Conservation (phyloP, 2,329 filamentous ascomycete genomes). For the Xylaria sp. region DNA sequence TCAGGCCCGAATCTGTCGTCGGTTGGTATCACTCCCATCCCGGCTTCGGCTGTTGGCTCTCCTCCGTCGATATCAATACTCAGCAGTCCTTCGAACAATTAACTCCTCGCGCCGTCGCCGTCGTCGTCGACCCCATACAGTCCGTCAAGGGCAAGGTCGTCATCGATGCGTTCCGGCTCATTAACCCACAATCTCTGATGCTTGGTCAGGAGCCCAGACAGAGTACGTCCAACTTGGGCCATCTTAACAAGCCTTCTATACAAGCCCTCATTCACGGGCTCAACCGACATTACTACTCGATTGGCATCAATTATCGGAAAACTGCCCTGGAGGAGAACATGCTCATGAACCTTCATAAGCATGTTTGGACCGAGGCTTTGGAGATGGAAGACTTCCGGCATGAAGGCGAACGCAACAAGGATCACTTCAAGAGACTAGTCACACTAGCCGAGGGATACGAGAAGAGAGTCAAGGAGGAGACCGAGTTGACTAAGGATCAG, state of each 20-base stretch:
- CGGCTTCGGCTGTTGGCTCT: slow-evolving; percentile 98
- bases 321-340: slow-evolving; percentile 98
- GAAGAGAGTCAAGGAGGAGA: slow-evolving; percentile 99
- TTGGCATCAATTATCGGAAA: slow-evolving; percentile 98
- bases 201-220: slow-evolving; percentile 97
- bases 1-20: slow-evolving; percentile 92
- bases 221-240: slow-evolving; percentile 96
- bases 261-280: slow-evolving; percentile 98
- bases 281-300: slow-evolving; percentile 99
- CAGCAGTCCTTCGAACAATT: slow-evolving; percentile 99
- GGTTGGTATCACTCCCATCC: slow-evolving; percentile 99
- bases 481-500: slow-evolving; percentile 95
- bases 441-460: slow-evolving; percentile 94
- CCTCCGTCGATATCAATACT: slow-evolving; percentile 98
- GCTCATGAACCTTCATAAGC: slow-evolving; percentile 99
- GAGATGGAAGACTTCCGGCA: slow-evolving; percentile 95
- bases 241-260: slow-evolving; percentile 99
- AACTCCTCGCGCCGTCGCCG: slow-evolving; percentile 93
- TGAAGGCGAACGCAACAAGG: slow-evolving; percentile 87
- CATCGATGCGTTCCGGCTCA: slow-evolving; percentile 98
- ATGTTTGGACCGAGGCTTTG: slow-evolving; percentile 97
- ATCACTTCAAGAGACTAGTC: slow-evolving; percentile 87
- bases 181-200: slow-evolving; percentile 97
- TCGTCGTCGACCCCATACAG: slow-evolving; percentile 98
- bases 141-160: slow-evolving; percentile 99